These are phyloP conservation scores for Penicillium expansum DNA, from an alignment of 2,329 filamentous ascomycete species.

Conservation along the genomic window DNA sequence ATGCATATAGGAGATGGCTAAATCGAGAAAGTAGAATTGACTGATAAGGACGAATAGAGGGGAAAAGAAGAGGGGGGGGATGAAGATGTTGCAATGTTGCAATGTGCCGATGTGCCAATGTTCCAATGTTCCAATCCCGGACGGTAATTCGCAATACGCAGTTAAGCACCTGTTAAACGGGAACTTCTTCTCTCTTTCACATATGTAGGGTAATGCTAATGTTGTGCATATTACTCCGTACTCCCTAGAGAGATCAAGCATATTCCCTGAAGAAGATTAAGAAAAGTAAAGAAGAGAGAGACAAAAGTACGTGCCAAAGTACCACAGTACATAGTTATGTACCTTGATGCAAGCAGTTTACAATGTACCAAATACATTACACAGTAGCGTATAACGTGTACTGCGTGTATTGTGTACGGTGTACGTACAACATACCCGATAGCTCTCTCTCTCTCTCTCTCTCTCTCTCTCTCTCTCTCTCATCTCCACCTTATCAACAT, in stretches of 20 bases:
- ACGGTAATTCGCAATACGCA: not conserved
- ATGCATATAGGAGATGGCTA: conserved; percentile 5
- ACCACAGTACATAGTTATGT: too few relatives aligned
- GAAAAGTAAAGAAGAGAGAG: too few relatives aligned
- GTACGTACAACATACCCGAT: too few relatives aligned
- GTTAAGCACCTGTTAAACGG: not conserved
- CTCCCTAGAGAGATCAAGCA: not conserved
- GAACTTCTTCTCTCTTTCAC: not conserved
- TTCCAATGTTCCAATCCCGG: not conserved
- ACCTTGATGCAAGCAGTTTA: not conserved
- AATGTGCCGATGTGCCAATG: not conserved
- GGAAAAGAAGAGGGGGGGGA: conserved; percentile 3
- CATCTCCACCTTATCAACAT: not conserved
- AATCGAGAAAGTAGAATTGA: not conserved
- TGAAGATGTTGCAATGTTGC: not conserved
- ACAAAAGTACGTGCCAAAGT: not conserved
- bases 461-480: too few relatives aligned
- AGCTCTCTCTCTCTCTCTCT: too few relatives aligned
- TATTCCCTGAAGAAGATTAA: too few relatives aligned
- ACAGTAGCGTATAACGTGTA: too few relatives aligned
- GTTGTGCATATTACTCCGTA: too few relatives aligned
- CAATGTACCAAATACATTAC: not conserved
- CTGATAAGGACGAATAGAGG: not conserved
- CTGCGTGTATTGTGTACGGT: too few relatives aligned
- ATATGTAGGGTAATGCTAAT: too few relatives aligned